Evolutionary conservation across 768 basidiomycete genomes (phyloP).

Genomic region (Mycena rebaudengoi): DNA sequence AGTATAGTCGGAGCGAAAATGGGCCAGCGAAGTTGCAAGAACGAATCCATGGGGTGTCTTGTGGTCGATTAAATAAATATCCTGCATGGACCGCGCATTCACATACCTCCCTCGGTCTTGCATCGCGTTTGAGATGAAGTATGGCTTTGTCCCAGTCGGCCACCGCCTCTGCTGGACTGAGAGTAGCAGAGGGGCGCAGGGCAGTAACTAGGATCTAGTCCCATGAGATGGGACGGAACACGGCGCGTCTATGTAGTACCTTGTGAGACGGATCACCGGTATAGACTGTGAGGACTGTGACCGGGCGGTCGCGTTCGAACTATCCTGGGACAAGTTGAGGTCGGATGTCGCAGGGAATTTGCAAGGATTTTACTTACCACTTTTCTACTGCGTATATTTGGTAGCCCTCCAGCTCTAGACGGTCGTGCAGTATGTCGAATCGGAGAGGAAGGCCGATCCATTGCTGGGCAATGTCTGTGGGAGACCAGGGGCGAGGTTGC

Average conservation of each 20-base stretch:
- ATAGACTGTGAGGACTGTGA: slow-evolving; percentile 74
- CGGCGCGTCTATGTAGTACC: slow-evolving; percentile 38
- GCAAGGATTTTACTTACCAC: slow-evolving; percentile 61
- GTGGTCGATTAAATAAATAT: neutral
- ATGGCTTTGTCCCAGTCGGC: slow-evolving; percentile 70
- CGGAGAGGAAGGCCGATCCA: slow-evolving; percentile 57
- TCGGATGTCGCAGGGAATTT: no score
- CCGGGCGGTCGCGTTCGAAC: slow-evolving; percentile 68
- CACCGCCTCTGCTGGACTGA: slow-evolving; percentile 54
- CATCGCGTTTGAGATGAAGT: slow-evolving; percentile 69
- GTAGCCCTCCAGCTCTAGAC: slow-evolving; percentile 65
- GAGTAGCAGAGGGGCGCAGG: slow-evolving; percentile 53
- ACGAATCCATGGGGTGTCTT: slow-evolving; percentile 74
- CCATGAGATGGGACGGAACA: slow-evolving; percentile 6
- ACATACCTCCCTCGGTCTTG: slow-evolving; percentile 72
- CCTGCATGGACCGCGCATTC: neutral
- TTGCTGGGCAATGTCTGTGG: slow-evolving; percentile 28
- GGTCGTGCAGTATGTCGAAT: slow-evolving; percentile 59
- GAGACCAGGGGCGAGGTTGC: slow-evolving; percentile 7
- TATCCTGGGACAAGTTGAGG: slow-evolving; percentile 67
- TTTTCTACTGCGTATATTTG: slow-evolving; percentile 91
- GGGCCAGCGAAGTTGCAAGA: slow-evolving; percentile 85
- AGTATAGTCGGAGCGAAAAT: slow-evolving; percentile 88
- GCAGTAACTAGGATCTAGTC: slow-evolving; percentile 67
- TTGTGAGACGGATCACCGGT: slow-evolving; percentile 79